Conservation (phyloP, 2,329 filamentous ascomycete species). For the Mycosphaerella arachidis region DNA sequence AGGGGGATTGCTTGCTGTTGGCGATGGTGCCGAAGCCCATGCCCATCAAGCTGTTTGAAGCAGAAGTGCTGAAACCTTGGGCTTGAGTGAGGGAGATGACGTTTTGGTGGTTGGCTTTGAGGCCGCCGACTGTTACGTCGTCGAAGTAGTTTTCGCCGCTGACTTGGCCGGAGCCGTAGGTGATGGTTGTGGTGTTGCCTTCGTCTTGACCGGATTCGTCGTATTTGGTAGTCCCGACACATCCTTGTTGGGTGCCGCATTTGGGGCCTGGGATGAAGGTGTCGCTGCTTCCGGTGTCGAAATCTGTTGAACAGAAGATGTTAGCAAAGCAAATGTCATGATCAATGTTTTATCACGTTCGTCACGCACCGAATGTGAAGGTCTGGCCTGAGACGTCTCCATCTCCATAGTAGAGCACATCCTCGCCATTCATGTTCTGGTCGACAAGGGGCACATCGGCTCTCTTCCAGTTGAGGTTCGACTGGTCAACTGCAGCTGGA, state of each 20-base stretch:
- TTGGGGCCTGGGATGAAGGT: constrained; percentile 23
- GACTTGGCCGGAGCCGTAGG: constrained; percentile 24
- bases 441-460: constrained; percentile 17
- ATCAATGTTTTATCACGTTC: background rate
- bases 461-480: constrained; percentile 6
- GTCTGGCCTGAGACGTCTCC: background rate
- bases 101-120: constrained; percentile 23
- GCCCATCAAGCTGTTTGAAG: constrained; percentile 24
- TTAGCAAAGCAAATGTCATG: constrained; percentile 16
- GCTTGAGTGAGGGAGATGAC: constrained; percentile 26
- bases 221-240: constrained; percentile 21
- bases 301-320: constrained; percentile 19
- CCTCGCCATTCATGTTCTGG: constrained; percentile 9
- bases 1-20: constrained; percentile 19
- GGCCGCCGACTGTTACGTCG: constrained; percentile 22
- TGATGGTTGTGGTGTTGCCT: constrained; percentile 23
- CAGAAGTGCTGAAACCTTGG: constrained; percentile 20
- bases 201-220: constrained; percentile 19
- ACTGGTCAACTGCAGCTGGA: constrained; percentile 11
- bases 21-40: constrained; percentile 23
- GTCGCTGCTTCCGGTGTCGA: constrained; percentile 25
- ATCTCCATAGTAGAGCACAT: constrained; percentile 12
- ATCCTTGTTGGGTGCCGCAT: constrained; percentile 19
- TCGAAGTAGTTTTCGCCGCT: constrained; percentile 26
- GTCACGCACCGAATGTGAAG: background rate